Base-by-base conservation (phyloP, 768 basidiomycete genomes). In the Suillus sp. region DNA sequence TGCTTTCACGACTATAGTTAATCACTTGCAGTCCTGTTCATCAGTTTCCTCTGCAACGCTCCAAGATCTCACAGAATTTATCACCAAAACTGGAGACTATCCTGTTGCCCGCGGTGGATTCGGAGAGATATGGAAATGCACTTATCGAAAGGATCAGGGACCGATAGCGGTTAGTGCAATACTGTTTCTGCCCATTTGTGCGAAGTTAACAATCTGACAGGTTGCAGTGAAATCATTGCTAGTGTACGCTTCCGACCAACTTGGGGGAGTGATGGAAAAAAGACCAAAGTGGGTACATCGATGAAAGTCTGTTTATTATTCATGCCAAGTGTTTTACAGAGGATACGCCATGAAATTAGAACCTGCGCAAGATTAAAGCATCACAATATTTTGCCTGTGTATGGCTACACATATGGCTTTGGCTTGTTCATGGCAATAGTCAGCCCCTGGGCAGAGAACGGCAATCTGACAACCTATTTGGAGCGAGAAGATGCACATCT, bases 381-480 rank as follows among this genome's bases (percentile, higher is more conserved):
- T 53, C 42, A 45, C 25, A 72, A 72, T 56, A 61, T 72, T 22
- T 30, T 72, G 9, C 65, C 67, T 2, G 62, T 71, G 32, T 65
- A 42, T 42, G 69, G 71, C 18, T 45, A 65, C 3, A 57, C 67
- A n/a, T 66, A 57, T 35, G 69, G 68, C 37, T 71, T 66, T 59
- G 69, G 71, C 25, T 66, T 59, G 7, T 65, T 61, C 27, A 40
- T 63, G 30, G 67, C 69, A 7, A 68, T 70, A 65, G 64, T 72
- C 20, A 70, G 62, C 38, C 70, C 70, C 3, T 67, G 67, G 67
- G 58, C 64, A 27, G 67, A 66, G 14, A 61, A 68, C 16, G 69
- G 67, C 7, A 63, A 53, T 34, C 51, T 71, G 48, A 64, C 50
- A 9, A 7, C 51, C 18, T 71, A 70, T 60, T n/a, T 71, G 38